phyloP scores from a whole-genome alignment of 2,329 filamentous ascomycete species.

The Nakataea oryzae region DNA sequence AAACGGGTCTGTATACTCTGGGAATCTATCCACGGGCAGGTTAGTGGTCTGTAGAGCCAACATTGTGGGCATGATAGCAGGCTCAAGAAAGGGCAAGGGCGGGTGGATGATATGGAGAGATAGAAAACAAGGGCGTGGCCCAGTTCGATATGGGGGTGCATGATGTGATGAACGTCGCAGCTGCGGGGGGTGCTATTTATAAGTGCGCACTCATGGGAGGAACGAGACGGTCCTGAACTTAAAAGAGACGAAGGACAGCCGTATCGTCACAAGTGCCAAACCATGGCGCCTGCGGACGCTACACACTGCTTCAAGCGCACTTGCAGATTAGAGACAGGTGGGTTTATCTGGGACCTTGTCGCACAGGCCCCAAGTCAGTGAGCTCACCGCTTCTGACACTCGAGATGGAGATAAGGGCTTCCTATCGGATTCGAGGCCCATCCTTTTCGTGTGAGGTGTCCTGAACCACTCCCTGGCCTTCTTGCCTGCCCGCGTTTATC shows the following conservation, averaged over 20 bases:
- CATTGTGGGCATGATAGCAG: neutral
- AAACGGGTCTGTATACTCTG: constrained; percentile 21
- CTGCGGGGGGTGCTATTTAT: neutral
- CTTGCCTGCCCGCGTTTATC: neutral
- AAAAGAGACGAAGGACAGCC: neutral
- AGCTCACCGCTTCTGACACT: neutral
- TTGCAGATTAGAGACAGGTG: neutral
- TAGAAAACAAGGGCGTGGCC: neutral
- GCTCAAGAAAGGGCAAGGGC: neutral
- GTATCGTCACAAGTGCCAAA: neutral
- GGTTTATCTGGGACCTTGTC: neutral
- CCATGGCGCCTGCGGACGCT: neutral
- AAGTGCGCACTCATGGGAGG: neutral
- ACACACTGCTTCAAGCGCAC: neutral
- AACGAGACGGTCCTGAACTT: neutral
- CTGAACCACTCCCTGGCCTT: neutral
- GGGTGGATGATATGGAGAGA: neutral
- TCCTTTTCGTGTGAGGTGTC: neutral
- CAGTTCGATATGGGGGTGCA: neutral
- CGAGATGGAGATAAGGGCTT: neutral
- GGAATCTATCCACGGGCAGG: constrained; percentile 18
- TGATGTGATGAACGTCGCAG: neutral
- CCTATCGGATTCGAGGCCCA: neutral
- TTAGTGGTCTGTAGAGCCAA: constrained; percentile 18
- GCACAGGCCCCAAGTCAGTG: neutral